Base-by-base conservation (phyloP, 345 rosid species). In the Cardamine chenopodiifolia region DNA sequence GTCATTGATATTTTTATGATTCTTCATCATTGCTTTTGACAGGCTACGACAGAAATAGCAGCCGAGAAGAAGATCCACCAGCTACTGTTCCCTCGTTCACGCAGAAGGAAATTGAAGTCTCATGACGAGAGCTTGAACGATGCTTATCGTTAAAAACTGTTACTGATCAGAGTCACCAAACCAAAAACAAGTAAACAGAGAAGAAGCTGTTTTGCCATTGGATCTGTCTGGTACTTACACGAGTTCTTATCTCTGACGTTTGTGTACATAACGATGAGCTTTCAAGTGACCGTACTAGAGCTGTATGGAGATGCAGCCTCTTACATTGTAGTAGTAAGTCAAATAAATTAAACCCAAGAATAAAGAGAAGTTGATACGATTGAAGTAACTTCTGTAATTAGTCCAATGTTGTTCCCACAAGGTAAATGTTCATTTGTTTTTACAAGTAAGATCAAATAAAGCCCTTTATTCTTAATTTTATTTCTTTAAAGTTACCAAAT, bases 61-160 rank as follows among this genome's bases (percentile, higher is more conserved):
- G 98, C 98, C 25, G 96, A 88, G 75, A 94, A 88, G 82, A 95
- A 91, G 84, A 90, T 91, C 63, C 90, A 80, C 50, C 93, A 86
- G 74, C 83, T 94, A n/a, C 35, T 90, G 45, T 88, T 91, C 83
- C 97, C 96, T 1, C 83, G 92, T 25, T 83, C 98, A 26, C 89
- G 83, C 44, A 71, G 97, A 55, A 94, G 93, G 88, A 94, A 90
- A 76, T 35, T 88, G n/a, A 82, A 79, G 74, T 76, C 80, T 58
- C 83, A 80, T 18, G 81, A 76, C 3, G 85, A 89, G 55, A 72
- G 80, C 2, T 67, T 76, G 35, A 66, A 79, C 50, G 83, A 82
- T 23, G 69, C 62, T 1, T 56, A 50, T 55, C 52, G 57, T 10
- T 71, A 42, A 65, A 37, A 6, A 6, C 25, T 2, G 17, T 28